Evolutionary conservation across 352 stramenopile genomes (phyloP), one percentile per base, ranked within the genome.

Genomic region (Globisporangium acanthophoron): DNA sequence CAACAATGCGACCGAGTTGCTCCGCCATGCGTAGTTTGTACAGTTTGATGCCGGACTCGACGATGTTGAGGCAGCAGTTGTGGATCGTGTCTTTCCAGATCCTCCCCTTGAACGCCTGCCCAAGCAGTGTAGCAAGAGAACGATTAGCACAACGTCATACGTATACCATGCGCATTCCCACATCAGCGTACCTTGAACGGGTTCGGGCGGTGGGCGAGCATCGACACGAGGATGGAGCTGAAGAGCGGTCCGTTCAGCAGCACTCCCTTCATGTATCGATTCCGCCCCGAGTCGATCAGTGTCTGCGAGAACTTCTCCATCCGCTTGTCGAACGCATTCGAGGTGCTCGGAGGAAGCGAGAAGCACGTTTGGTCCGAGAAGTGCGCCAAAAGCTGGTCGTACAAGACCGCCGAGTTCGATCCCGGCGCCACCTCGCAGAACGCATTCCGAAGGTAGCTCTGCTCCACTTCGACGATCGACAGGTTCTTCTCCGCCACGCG

Each of bases 71-170:
- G 46, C 83, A 92, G 58, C 83, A 92, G 39, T 90, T 88, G 59
- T 89, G 73, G 54, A 92, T 87, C 29, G 75, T 81, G 11, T 90
- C 79, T 56, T 88, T 85, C 80, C 83, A 92, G 44, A 91, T 74
- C 24, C 69, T 68, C 0, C 80, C 77, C 3, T 66, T 69, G 40
- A 92, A 92, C 18, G 70, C 80, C 82, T 92, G 52, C 5, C 8
- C 41, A 4, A 6, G 5, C 52, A 21, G 39, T 24, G 50, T n/a
- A 9, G 7, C 49, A 27, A 39, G 3, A 12, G 8, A 13, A 13
- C 8, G 33, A 39, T 39, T 8, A 39, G 33, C 33, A 39, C 33
- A 2, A 39, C 33, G 33, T 9, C 33, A 12, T 13, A 3, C 33
- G 12, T 8, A 35, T 9, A 27, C 24, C 24, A 27, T 27, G 24